Evolutionary conservation across 78 protist species (phyloP).

Genomic region (Planoprotostelium fungivorum): DNA sequence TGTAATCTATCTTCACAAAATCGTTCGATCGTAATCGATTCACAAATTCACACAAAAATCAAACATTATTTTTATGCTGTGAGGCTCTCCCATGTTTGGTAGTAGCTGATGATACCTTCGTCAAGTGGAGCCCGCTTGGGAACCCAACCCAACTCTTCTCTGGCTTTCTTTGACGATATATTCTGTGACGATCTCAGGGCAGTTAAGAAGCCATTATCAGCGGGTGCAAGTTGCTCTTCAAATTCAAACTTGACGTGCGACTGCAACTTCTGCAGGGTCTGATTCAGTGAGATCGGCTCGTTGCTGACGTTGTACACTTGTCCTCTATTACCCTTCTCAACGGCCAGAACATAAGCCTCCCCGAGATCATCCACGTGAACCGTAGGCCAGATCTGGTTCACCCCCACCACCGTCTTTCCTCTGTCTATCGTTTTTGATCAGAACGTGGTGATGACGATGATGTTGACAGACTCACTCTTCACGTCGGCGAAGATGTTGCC

Average conservation of each 20-base stretch:
- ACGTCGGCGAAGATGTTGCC: background rate
- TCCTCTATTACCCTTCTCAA: background rate
- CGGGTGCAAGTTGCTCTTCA: background rate
- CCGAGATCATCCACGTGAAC: background rate
- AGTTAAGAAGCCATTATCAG: background rate
- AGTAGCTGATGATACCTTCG: background rate
- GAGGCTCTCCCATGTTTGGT: background rate
- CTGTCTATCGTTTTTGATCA: background rate
- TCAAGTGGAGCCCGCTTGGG: background rate
- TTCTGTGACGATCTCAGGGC: background rate
- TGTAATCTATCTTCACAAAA: too few relatives aligned
- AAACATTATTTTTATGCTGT: too few relatives aligned
- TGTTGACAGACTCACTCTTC: background rate
- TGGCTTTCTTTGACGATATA: background rate
- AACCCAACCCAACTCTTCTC: background rate
- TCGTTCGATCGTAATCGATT: too few relatives aligned
- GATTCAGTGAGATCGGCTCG: background rate
- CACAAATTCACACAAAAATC: too few relatives aligned
- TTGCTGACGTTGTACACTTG: background rate
- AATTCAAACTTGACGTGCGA: background rate
- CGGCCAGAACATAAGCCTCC: background rate
- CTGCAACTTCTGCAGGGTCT: background rate
- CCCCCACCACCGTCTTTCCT: background rate
- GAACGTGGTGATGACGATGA: background rate
- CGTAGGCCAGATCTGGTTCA: background rate